Base-by-base conservation (phyloP, 306 rosid species). In the Castanospermum australe region DNA sequence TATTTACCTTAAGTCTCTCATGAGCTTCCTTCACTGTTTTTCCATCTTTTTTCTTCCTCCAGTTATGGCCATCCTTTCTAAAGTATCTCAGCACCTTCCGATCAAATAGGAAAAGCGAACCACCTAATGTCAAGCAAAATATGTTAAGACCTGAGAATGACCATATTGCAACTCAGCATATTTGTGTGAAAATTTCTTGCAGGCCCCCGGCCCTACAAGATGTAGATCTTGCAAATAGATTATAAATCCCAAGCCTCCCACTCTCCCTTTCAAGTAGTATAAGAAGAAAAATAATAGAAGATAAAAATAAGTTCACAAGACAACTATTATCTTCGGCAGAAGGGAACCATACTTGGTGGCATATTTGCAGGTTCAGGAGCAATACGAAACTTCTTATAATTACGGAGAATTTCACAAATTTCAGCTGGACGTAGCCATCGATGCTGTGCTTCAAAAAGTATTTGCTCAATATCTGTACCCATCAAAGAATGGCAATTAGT, bases 21-120 rank as follows among this genome's bases (percentile, higher is more conserved):
- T 94, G 98, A 73, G 97, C 98, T 86, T 94, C 98, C 89, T 88
- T 90, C 42, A 94, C 88, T 8, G 94, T 89, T 84, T 94, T 94
- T 54, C 96, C 98, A 86, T 92, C 96, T 77, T 90, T 94, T 85
- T 94, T 94, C 97, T 92, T 94, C 86, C 96, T 90, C 98, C 97
- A 94, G 67, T 86, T 92, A 84, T 94, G 97, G 20, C 97, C 97
- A 85, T 94, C 97, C 47, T 92, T 94, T 82, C 98, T 88, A 69
- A 94, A 94, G 90, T 92, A 88, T 84, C 98, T 87, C 75, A 88
- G 89, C 75, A 89, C 94, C 84, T 92, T 94, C 75, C 97, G 97
- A 88, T 94, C 97, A 80, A 89, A 94, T 42, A 94, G 87, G 87
- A 90, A 89, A 68, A 94, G 94, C 41, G 98, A 92, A 82, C 98